These are phyloP conservation scores for Fusarium vanettenii DNA, from an alignment of 2,329 filamentous ascomycete species.

Conservation along the genomic window DNA sequence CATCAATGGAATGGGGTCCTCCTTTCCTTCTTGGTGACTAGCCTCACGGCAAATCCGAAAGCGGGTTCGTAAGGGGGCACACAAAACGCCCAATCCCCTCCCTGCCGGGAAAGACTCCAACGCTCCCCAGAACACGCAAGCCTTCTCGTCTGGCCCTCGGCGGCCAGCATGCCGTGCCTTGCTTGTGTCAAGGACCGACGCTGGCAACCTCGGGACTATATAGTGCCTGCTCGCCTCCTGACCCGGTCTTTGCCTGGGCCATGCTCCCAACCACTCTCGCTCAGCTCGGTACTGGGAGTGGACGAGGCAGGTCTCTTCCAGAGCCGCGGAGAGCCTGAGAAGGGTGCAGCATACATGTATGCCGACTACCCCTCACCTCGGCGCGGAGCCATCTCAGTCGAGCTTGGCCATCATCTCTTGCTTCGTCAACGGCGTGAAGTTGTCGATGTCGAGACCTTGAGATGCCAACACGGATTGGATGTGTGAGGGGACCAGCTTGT, in stretches of 20 bases:
- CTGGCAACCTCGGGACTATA: constrained; percentile 45
- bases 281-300: constrained; percentile 47
- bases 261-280: constrained; percentile 44
- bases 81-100: constrained; percentile 44
- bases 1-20: constrained; percentile 50
- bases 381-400: constrained; percentile 72
- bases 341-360: constrained; percentile 41
- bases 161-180: constrained; percentile 38
- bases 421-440: constrained; percentile 90
- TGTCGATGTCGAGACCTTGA: constrained; percentile 90
- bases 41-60: constrained; percentile 43
- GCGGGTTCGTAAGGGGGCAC: constrained; percentile 42
- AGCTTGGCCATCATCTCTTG: constrained; percentile 98
- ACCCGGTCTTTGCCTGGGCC: constrained; percentile 44
- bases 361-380: constrained; percentile 48
- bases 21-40: constrained; percentile 42
- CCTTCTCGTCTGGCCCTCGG: constrained; percentile 41
- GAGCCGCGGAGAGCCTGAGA: constrained; percentile 45
- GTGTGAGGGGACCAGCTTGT: constrained; percentile 87
- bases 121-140: constrained; percentile 45
- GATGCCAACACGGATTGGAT: constrained; percentile 78
- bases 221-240: constrained; percentile 44
- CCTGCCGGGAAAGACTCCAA: constrained; percentile 46
- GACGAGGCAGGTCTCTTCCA: constrained; percentile 45
- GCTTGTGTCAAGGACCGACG: constrained; percentile 38